Percentiles rank a stretch among this genome's conserved stretches.
These are phyloP conservation scores for Aciculosporium take DNA, from an alignment of 2,329 filamentous ascomycete species.

Conservation along the genomic window DNA sequence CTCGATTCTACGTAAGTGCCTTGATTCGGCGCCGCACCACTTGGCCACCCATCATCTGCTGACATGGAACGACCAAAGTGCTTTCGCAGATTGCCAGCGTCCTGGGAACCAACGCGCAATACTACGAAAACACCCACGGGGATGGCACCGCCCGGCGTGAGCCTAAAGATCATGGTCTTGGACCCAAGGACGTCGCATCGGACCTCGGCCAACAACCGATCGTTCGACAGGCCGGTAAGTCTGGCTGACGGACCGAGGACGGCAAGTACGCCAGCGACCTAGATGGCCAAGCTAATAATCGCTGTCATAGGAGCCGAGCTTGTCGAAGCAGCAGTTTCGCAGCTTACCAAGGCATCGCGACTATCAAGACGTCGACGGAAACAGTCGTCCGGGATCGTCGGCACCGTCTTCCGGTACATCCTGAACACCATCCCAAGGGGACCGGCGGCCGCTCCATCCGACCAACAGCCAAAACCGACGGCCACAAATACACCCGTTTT, in stretches of 20 bases:
- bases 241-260: not conserved
- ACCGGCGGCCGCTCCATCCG: slow-evolving; percentile 31
- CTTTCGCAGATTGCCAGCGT: slow-evolving; percentile 30
- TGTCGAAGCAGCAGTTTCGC: slow-evolving; percentile 35
- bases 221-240: slow-evolving; percentile 24
- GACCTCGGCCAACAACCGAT: slow-evolving; percentile 14
- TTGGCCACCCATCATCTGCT: slow-evolving; percentile 9
- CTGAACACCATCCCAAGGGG: slow-evolving; percentile 36
- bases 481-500: slow-evolving; percentile 28
- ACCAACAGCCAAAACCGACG: slow-evolving; percentile 14
- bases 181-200: slow-evolving; percentile 17
- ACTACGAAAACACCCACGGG: slow-evolving; percentile 18
- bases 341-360: slow-evolving; percentile 36
- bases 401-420: slow-evolving; percentile 28
- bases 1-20: slow-evolving; percentile 28
- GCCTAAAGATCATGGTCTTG: slow-evolving; percentile 19
- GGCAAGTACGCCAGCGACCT: not conserved
- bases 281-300: not conserved
- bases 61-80: slow-evolving; percentile 21
- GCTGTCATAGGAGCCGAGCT: slow-evolving; percentile 32
- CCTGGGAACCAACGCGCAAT: slow-evolving; percentile 24
- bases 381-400: slow-evolving; percentile 30
- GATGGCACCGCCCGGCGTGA: slow-evolving; percentile 16
- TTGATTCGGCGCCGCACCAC: slow-evolving; percentile 3
- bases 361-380: slow-evolving; percentile 28